phyloP scores from a whole-genome alignment of 495 filamentous ascomycete species.

The Tetracladium marchalianum region DNA sequence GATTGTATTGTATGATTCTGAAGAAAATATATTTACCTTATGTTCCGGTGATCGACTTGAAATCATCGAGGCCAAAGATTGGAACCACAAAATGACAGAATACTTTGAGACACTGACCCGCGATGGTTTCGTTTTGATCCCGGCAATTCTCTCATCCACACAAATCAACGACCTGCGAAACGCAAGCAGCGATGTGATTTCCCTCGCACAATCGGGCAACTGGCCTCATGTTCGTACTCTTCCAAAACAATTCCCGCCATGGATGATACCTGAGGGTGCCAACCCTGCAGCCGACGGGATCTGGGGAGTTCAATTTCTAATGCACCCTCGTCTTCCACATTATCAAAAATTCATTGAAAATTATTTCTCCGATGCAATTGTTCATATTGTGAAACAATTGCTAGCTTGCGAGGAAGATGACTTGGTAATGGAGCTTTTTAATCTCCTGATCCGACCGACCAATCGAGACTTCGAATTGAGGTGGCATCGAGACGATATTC shows the following conservation, averaged over 20 bases:
- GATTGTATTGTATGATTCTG: no score
- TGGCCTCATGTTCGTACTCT: constrained; percentile 78
- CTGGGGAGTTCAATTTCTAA: constrained; percentile 78
- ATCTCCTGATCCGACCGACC: constrained; percentile 61
- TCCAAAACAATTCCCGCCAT: constrained; percentile 80
- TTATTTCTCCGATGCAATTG: constrained; percentile 57
- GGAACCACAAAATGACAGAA: no score
- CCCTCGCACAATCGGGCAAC: constrained; percentile 45
- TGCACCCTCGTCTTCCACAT: constrained; percentile 57
- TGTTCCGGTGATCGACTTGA: no score
- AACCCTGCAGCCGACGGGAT: constrained; percentile 47
- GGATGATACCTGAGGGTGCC: constrained; percentile 41
- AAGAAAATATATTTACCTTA: no score
- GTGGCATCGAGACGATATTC: constrained; percentile 76
- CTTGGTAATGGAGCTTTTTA: constrained; percentile 74
- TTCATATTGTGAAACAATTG: constrained; percentile 46
- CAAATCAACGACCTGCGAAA: constrained; percentile 39
- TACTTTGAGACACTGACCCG: constrained; percentile 16
- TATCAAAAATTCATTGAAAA: constrained; percentile 42
- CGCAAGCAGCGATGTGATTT: constrained; percentile 41
- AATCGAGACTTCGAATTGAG: constrained; percentile 54
- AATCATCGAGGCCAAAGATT: no score
- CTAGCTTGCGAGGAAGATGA: constrained; percentile 29
- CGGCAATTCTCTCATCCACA: constrained; percentile 7
- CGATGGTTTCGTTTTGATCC: constrained; percentile 20